These are phyloP conservation scores for Capronia americana DNA, from an alignment of 2,329 filamentous ascomycete species.

Conservation along the genomic window DNA sequence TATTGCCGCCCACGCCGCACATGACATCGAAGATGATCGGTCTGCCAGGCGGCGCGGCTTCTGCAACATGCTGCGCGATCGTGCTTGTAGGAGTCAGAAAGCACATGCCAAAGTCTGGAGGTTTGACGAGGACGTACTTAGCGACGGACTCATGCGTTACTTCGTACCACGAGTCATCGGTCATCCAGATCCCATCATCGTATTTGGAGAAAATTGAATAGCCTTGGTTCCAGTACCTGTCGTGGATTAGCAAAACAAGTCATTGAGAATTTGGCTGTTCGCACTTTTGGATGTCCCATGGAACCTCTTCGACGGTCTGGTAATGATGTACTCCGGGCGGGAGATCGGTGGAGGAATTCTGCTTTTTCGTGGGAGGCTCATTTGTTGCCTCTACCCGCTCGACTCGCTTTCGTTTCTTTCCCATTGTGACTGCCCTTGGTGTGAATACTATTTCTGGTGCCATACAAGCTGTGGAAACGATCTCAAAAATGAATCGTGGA, in stretches of 20 bases:
- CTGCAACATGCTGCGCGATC: conserved; percentile 75
- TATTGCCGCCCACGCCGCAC: conserved; percentile 88
- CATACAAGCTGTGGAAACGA: neutral
- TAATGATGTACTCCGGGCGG: conserved; percentile 79
- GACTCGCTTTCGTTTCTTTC: conserved; percentile 26
- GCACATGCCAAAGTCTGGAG: neutral
- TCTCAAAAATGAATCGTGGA: neutral
- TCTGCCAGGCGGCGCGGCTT: conserved; percentile 61
- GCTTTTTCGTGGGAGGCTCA: conserved; percentile 20
- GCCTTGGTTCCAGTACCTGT: conserved; percentile 87
- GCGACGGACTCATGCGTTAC: conserved; percentile 94
- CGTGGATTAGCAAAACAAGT: neutral
- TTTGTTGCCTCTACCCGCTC: conserved; percentile 14
- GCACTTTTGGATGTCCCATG: conserved; percentile 85
- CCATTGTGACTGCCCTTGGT: conserved; percentile 17
- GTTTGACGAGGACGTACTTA: conserved; percentile 60
- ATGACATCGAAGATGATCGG: conserved; percentile 84
- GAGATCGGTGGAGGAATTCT: conserved; percentile 45
- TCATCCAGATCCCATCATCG: conserved; percentile 86
- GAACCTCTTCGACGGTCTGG: conserved; percentile 71
- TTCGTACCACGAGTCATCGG: conserved; percentile 94
- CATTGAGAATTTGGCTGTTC: neutral
- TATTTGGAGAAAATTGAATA: conserved; percentile 87
- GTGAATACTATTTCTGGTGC: conserved; percentile 4
- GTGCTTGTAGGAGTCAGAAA: conserved; percentile 57